Percentiles rank a stretch among this genome's conserved stretches.
phyloP scores from a whole-genome alignment of 345 rosid genomes.

The Toxicodendron radicans region DNA sequence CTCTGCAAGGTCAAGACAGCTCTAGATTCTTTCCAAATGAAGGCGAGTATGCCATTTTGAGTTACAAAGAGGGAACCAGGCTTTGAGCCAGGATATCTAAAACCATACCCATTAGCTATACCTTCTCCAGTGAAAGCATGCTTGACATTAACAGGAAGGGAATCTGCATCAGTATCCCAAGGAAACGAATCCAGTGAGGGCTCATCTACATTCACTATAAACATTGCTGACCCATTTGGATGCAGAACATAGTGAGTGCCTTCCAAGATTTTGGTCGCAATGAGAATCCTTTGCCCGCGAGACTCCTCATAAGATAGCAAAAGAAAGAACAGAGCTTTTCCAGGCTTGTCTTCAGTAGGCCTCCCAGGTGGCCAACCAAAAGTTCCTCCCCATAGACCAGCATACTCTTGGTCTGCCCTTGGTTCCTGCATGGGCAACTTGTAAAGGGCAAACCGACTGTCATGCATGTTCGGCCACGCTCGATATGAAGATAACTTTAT shows the following conservation, averaged over 20 bases:
- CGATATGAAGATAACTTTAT: constrained; percentile 63
- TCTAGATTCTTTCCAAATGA: constrained; percentile 81
- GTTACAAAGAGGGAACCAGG: constrained; percentile 75
- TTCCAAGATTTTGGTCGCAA: constrained; percentile 86
- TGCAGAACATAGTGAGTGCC: constrained; percentile 83
- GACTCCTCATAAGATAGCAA: constrained; percentile 74
- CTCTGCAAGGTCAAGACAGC: constrained; percentile 72
- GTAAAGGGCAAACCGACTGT: constrained; percentile 70
- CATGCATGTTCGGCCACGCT: constrained; percentile 89
- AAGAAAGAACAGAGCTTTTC: constrained; percentile 76
- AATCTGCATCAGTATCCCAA: constrained; percentile 60
- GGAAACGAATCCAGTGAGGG: constrained; percentile 73
- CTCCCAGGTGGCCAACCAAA: constrained; percentile 87
- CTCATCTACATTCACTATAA: constrained; percentile 64
- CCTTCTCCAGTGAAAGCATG: constrained; percentile 74
- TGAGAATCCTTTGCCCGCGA: constrained; percentile 48
- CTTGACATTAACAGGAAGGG: constrained; percentile 42
- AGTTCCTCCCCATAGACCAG: constrained; percentile 87
- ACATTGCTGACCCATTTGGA: constrained; percentile 94
- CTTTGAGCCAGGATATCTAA: constrained; percentile 86
- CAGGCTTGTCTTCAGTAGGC: constrained; percentile 67
- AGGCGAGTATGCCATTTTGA: constrained; percentile 68
- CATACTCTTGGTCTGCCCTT: constrained; percentile 54
- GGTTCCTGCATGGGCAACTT: constrained; percentile 60
- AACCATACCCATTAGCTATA: constrained; percentile 87